Base-by-base conservation (phyloP, 2,329 filamentous ascomycete species). In the Amylocarpus encephaloides region DNA sequence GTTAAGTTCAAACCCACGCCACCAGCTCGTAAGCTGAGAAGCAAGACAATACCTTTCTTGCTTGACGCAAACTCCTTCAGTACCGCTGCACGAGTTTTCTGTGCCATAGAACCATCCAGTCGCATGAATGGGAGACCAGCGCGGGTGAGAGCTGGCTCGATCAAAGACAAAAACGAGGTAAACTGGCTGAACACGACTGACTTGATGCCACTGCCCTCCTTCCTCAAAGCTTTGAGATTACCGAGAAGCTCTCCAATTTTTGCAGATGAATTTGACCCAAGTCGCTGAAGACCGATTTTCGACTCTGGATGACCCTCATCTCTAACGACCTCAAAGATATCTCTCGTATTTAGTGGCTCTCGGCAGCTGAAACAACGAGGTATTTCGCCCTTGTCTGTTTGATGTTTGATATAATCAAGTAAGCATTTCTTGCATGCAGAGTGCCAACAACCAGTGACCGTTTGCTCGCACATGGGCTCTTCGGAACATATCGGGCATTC, bases 171-270 rank as follows among this genome's bases (percentile, higher is more conserved):
- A 67, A 97, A 98, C 0, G 91, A 94, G 0, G 93, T 98, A 68
- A 98, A 98, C 68, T 98, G 93, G 50, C 87, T 93, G 70, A 98
- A 98, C 30, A 98, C 84, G 18, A 97, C 91, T 1, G 87, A 89
- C 69, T 96, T 97, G 43, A 85, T 86, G 5, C 68, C 74, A 0
- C 83, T 79, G n/a, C 85, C 73, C 44, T 80, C 75, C 49, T 74
- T 77, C 9, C 85, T 82, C 6, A 94, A 70, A 1, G 73, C 71
- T 38, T 86, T 85, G 5, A 98, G 78, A 52, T 93, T 82, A 3
- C 74, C 78, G 56, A 96, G 77, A 5, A 98, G 76, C 0, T 87
- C 79, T 40, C 86, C 82, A 11, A 97, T 86, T 68, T 98, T 98
- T 42, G 93, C 88, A 0, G 90, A 95, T 0, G 90, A 93, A 52